Evolutionary conservation across 1,139 yeast genomes (phyloP), one percentile per base, ranked within the genome.

Genomic region (Candida sp.): DNA sequence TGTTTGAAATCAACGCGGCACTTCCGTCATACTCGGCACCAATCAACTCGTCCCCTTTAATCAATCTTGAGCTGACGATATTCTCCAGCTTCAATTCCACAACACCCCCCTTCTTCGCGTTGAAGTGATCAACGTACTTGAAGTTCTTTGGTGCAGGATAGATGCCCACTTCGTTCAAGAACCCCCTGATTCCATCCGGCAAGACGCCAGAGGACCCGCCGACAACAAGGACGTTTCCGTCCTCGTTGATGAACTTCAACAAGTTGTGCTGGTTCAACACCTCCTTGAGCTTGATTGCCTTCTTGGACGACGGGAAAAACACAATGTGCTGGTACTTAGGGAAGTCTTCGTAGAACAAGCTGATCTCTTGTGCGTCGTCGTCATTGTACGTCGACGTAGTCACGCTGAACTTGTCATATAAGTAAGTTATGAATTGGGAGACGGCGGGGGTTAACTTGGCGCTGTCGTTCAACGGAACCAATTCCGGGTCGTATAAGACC

Each of bases 101-200:
- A 32, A 63, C 68, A n/a, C 63, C 60, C 33, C 67, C 72, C 23
- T 63, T 54, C 11, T 42, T 25, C 8, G 27, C 5, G 32, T 48
- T 48, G 69, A 90, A 91, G 66, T 89, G 88, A 68, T 92, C 97
- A 9, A 79, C 70, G 50, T 88, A 73, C 53, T 75, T 69, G 67
- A 83, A 86, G 48, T 85, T 87, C 64, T 85, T 88, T 52, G 97
- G 96, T 41, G 96, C 81, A 53, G 97, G 90, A 62, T 78, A 83
- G 49, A 96, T 86, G 30, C 97, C 99, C 58, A 92, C 71, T 67
- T 93, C 93, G 60, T 86, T 84, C 61, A 90, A 79, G 61, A 88
- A 87, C 5, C 80, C 72, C 54, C 92, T 81, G 32, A 88, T 70
- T 25, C 87, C 82, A 45, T 88, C 92, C 30, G 96, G 90, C 28